Evolutionary conservation across 768 basidiomycete genomes (phyloP).

Genomic region (Infundibulicybe gibba): DNA sequence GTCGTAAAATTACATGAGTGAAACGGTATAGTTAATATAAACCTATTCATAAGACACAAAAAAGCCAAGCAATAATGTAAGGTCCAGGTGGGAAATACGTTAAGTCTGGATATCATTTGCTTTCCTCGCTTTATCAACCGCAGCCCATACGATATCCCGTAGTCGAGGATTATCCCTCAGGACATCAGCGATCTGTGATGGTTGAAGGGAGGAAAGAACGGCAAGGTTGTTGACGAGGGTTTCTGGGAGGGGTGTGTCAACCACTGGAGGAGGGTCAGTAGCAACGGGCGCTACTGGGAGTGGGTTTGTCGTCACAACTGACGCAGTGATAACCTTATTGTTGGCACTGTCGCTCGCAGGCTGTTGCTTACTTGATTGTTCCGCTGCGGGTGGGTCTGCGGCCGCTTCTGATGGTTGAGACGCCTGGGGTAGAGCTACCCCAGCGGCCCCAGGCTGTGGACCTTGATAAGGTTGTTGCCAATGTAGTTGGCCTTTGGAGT

Average conservation of each 20-base stretch:
- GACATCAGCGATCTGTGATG: slow-evolving; percentile 32
- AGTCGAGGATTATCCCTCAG: slow-evolving; percentile 35
- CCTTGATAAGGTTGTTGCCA: slow-evolving; percentile 33
- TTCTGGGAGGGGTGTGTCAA: neutral
- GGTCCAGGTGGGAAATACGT: too few relatives aligned
- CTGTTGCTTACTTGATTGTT: neutral
- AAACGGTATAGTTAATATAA: neutral
- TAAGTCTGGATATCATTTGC: neutral
- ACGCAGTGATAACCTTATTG: neutral
- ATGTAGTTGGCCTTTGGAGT: slow-evolving; percentile 17
- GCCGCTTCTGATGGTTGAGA: neutral
- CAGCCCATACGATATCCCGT: slow-evolving; percentile 30
- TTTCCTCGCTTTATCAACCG: slow-evolving; percentile 21
- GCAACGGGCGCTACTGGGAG: neutral
- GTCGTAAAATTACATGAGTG: too few relatives aligned
- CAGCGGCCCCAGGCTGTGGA: slow-evolving; percentile 7
- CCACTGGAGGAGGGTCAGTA: slow-evolving; percentile 1
- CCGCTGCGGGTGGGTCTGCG: too few relatives aligned
- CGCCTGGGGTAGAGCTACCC: neutral
- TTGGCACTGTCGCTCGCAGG: neutral
- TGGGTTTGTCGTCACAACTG: neutral
- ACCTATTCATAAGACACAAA: neutral
- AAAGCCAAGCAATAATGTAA: too few relatives aligned
- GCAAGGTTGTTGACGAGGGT: slow-evolving; percentile 17
- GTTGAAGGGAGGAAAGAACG: slow-evolving; percentile 28